Percentiles rank a stretch among this genome's conserved stretches.
Evolutionary conservation across 2,329 filamentous ascomycete species (phyloP).

Genomic region (Didymella sp.): DNA sequence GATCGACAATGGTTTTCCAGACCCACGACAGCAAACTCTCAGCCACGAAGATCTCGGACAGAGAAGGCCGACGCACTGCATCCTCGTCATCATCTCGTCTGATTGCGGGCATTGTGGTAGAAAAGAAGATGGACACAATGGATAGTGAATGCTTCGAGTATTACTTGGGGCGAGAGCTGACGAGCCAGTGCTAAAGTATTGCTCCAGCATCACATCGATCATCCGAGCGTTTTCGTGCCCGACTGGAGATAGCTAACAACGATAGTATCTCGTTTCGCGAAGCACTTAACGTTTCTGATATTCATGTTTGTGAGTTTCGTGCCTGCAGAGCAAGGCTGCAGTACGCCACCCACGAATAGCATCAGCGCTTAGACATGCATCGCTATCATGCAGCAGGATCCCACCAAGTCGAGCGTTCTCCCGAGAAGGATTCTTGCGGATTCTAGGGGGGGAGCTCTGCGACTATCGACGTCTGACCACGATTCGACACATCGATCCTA

Average conservation of each 20-base stretch:
- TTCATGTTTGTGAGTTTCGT: not conserved
- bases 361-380: not conserved
- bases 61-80: not conserved
- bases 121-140: not conserved
- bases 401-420: no score
- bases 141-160: not conserved
- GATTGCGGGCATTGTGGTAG: not conserved
- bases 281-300: not conserved
- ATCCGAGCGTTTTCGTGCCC: not conserved
- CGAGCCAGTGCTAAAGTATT: not conserved
- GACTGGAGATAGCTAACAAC: not conserved
- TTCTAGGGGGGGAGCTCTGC: no score
- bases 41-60: not conserved
- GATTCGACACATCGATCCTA: no score
- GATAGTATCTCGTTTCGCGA: no score
- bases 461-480: no score
- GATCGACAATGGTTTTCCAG: not conserved
- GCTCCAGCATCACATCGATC: no score
- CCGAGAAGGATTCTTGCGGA: no score
- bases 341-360: not conserved
- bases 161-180: not conserved
- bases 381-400: no score
- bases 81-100: not conserved
- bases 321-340: not conserved
- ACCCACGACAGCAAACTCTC: slow-evolving; percentile 1